Evolutionary conservation across 2,329 filamentous ascomycete species (phyloP), one percentile per base, ranked within the genome.

Genomic region (Lizonia empirigonia): DNA sequence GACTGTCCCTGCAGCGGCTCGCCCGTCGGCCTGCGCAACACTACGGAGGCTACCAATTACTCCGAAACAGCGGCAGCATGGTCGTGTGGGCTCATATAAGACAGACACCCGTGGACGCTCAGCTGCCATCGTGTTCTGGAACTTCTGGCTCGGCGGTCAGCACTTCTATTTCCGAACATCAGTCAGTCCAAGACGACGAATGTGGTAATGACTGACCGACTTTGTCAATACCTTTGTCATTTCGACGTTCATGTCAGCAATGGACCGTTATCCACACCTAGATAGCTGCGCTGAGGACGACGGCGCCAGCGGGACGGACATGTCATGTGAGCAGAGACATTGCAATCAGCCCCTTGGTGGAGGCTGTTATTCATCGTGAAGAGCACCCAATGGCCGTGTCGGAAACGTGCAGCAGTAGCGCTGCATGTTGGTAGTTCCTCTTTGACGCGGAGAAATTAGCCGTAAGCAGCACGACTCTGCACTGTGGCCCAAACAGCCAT

Each of bases 1-100:
- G 26, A 41, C 16, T 45, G 55, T 53, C 55, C 59, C 58, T 62
- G 59, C 59, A 53, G 53, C 50, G 32, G 44, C 40, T 49, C 37
- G 36, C 30, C 32, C 30, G 40, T n/a, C 15, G 30, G 48, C 26
- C 20, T 46, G 37, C 37, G 36, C 32, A 42, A 32, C 26, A 46
- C 26, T 36, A 37, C 36, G 49, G 42, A 42, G 37, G 42, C 37
- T 18, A 27, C 34, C 46, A 54, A 50, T 58, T 56, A 55, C 56
- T 53, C 24, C 50, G 51, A 50, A 51, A 50, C 51, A 55, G 46
- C 53, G 33, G 42, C 49, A 45, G 54, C 45, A 48, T 39, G 46
- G 54, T 13, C 38, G 30, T 36, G 9, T 39, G 32, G 23, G 27
- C 15, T 40, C 38, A 49, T 44, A 44, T 42, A 36, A 35, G 38